Percentiles rank a stretch among this genome's conserved stretches.
These are phyloP conservation scores for Fusarium annulatum DNA, from an alignment of 2,329 filamentous ascomycete species.

Conservation along the genomic window DNA sequence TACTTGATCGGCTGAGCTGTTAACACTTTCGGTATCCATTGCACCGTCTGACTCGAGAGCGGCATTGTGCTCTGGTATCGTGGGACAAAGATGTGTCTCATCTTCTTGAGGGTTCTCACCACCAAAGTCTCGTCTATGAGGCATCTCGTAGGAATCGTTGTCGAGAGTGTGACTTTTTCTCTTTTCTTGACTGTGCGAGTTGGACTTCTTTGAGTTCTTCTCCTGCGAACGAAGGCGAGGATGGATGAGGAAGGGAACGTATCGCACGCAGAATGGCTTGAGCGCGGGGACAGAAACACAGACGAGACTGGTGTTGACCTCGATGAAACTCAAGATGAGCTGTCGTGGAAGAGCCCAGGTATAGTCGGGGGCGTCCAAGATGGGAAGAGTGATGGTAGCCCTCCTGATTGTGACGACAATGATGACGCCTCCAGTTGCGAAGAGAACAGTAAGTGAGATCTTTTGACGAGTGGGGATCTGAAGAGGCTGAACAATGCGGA, in stretches of 20 bases:
- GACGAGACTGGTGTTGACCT: constrained; percentile 61
- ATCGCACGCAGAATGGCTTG: constrained; percentile 59
- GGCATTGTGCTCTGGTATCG: constrained; percentile 10
- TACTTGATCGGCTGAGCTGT: constrained; percentile 29
- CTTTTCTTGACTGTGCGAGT: constrained; percentile 30
- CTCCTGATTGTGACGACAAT: constrained; percentile 45
- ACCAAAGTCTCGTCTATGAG: constrained; percentile 29
- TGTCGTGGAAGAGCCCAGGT: constrained; percentile 44
- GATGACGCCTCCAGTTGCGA: constrained; percentile 51
- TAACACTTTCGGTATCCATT: constrained; percentile 40
- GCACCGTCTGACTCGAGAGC: constrained; percentile 19
- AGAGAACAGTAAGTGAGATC: constrained; percentile 59
- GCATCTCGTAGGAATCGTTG: constrained; percentile 40
- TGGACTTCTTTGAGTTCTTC: constrained; percentile 27
- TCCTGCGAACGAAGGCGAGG: constrained; percentile 40
- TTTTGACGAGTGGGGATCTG: constrained; percentile 62
- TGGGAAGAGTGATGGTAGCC: constrained; percentile 41
- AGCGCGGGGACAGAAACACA: constrained; percentile 62
- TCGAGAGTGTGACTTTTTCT: constrained; percentile 28
- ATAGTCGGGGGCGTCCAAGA: constrained; percentile 41
- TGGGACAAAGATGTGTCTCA: constrained; percentile 38
- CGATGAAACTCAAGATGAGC: constrained; percentile 58
- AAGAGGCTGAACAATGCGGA: constrained; percentile 57
- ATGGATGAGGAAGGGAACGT: constrained; percentile 43
- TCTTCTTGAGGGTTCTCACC: constrained; percentile 38